Conservation (phyloP, 179 eudicot genomes). For the Silene coronaria region DNA sequence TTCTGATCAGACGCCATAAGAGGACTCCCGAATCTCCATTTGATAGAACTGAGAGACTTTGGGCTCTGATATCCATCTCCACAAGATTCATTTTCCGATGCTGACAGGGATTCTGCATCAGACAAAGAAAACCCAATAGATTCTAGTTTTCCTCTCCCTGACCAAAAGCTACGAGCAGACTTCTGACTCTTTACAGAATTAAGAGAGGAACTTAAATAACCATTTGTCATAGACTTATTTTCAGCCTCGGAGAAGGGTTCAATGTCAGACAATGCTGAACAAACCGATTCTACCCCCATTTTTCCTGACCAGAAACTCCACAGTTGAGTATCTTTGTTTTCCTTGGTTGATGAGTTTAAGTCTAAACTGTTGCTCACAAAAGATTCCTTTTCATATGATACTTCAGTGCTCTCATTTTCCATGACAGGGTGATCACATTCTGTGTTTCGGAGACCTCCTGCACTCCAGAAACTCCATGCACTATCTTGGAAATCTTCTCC, state of each 20-base stretch:
- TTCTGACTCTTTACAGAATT: constrained; percentile 25
- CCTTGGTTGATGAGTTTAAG: constrained; percentile 14
- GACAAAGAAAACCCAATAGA: constrained; percentile 5
- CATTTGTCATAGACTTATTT: constrained; percentile 15
- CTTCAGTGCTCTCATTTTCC: constrained; percentile 11
- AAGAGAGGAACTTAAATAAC: constrained; percentile 24
- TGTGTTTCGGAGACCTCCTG: constrained; percentile 14
- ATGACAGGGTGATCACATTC: constrained; percentile 21
- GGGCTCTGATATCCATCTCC: constrained; percentile 18
- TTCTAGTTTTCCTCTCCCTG: constrained; percentile 44
- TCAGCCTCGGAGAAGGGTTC: constrained; percentile 29
- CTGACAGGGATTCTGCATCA: background rate
- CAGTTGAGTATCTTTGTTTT: constrained; percentile 16
- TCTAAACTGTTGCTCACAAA: constrained; percentile 1
- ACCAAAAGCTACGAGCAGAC: constrained; percentile 41
- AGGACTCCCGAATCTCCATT: constrained; percentile 26
- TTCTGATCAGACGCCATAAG: constrained; percentile 29
- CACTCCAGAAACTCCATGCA: constrained; percentile 37
- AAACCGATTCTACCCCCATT: constrained; percentile 36
- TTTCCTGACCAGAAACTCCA: constrained; percentile 43
- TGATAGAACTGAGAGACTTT: constrained; percentile 22
- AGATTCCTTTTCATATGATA: constrained; percentile 20
- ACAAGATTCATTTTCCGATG: background rate
- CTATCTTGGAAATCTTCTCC: constrained; percentile 20
- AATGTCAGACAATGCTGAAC: constrained; percentile 32